Evolutionary conservation across 345 rosid species (phyloP), one percentile per base, ranked within the genome.

Genomic region (Anastatica hierochuntica): DNA sequence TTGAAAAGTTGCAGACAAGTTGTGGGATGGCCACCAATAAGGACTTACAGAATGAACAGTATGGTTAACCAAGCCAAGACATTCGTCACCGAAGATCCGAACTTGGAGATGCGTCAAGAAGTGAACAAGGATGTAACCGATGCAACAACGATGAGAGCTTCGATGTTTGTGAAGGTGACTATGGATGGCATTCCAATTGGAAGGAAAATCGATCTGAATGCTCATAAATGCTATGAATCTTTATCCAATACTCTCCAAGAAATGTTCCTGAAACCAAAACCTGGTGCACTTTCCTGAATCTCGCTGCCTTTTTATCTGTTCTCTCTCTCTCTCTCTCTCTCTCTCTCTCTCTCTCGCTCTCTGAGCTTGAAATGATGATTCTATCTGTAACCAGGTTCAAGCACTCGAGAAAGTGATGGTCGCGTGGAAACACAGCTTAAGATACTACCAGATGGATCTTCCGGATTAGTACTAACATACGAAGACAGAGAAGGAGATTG

Each of bases 11-110:
- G 56, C 81, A 84, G 88, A 62, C 95, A 82, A 65, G 82, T 81
- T 39, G 92, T 87, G 42, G 98, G 98, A 33, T 90, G 98, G 98
- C 98, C 98, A 58, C 98, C 98, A n/a, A 64, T 90, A 50, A 74
- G 92, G 70, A 63, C 80, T 38, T 73, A 78, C 58, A 71, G 96
- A 53, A 80, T 87, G 80, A 84, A 84, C 70, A 80, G 75, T 75
- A 79, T 84, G 82, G 79, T 53, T 66, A 79, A 76, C 78, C 87
- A 82, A 56, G 68, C 73, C 18, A 90, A 82, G 70, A 53, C 79
- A 35, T 72, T 18, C 9, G 63, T 72, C 14, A 48, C 71, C 15
- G 85, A 83, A 56, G 86, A 72, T 40, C 75, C 55, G 6, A 77
- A 63, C 51, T 41, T 59, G 52, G 73, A 74, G 66, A 61, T 20